phyloP scores from a whole-genome alignment of 2,329 filamentous ascomycete species.

The Tetracladium maxilliforme region DNA sequence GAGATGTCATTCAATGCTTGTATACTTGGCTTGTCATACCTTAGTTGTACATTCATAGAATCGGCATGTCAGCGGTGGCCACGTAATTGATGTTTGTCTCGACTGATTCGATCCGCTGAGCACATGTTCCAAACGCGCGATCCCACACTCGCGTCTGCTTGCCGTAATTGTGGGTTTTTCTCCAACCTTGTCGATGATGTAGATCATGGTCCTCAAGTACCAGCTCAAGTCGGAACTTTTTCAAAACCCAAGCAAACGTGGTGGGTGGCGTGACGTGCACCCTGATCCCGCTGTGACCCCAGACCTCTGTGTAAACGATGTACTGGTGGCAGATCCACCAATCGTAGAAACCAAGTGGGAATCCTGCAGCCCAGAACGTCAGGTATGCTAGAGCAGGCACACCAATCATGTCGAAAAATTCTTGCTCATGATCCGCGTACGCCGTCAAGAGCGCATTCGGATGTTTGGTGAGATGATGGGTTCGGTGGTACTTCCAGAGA shows the following conservation, averaged over 20 bases:
- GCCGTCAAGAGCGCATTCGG: conserved; percentile 24
- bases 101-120: conserved; percentile 18
- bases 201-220: conserved; percentile 26
- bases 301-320: conserved; percentile 22
- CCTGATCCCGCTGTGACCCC: conserved; percentile 22
- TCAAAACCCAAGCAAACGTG: conserved; percentile 17
- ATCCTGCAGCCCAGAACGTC: conserved; percentile 17
- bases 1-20: too few species aligned
- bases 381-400: conserved; percentile 21
- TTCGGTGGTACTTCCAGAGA: conserved; percentile 27
- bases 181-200: conserved; percentile 23
- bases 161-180: conserved; percentile 20
- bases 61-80: conserved; percentile 11
- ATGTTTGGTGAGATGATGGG: conserved; percentile 28
- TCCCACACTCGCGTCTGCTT: conserved; percentile 23
- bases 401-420: conserved; percentile 24
- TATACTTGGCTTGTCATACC: too few species aligned
- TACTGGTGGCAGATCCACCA: conserved; percentile 30
- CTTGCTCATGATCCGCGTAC: conserved; percentile 25
- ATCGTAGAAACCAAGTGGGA: conserved; percentile 29
- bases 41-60: too few species aligned
- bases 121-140: conserved; percentile 18
- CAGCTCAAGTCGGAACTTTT: conserved; percentile 16
- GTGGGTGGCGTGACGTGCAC: conserved; percentile 18
- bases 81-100: conserved; percentile 16